Conservation (phyloP, 441 rosid species). For the Viola pubescens region DNA sequence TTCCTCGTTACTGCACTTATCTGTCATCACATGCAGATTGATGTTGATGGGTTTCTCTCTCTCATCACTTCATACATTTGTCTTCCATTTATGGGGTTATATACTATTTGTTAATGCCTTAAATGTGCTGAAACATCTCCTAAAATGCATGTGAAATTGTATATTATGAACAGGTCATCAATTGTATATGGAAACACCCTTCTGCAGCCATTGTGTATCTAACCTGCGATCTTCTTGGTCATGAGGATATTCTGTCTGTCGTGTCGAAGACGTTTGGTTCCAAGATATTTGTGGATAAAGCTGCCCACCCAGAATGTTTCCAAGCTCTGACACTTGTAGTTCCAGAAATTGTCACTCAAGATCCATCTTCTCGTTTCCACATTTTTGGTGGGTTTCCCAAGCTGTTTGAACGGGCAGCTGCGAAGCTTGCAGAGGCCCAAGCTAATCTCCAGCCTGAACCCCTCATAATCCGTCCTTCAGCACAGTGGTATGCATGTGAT, state of each 20-base stretch:
- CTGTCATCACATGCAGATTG: too few species aligned
- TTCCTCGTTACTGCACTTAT: too few species aligned
- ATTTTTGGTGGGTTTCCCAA: conserved; percentile 66
- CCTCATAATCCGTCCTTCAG: conserved; percentile 70
- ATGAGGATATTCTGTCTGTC: conserved; percentile 57
- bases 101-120: background rate
- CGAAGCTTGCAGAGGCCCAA: conserved; percentile 56
- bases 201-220: conserved; percentile 56
- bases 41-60: too few species aligned
- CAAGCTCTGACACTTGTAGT: conserved; percentile 35
- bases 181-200: conserved; percentile 87
- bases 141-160: conserved; percentile 7
- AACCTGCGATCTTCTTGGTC: conserved; percentile 73
- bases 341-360: conserved; percentile 59
- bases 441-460: conserved; percentile 50
- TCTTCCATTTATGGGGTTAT: background rate
- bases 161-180: conserved; percentile 41
- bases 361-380: conserved; percentile 61
- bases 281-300: conserved; percentile 63
- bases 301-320: conserved; percentile 40
- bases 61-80: background rate
- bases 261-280: conserved; percentile 68
- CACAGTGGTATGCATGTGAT: conserved; percentile 78
- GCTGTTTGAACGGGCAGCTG: conserved; percentile 57
- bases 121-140: background rate